A percentile compares a stretch with the other conserved stretches of the same genome.
phyloP scores from a whole-genome alignment of 306 rosid species.

The Cicer bijugum region DNA sequence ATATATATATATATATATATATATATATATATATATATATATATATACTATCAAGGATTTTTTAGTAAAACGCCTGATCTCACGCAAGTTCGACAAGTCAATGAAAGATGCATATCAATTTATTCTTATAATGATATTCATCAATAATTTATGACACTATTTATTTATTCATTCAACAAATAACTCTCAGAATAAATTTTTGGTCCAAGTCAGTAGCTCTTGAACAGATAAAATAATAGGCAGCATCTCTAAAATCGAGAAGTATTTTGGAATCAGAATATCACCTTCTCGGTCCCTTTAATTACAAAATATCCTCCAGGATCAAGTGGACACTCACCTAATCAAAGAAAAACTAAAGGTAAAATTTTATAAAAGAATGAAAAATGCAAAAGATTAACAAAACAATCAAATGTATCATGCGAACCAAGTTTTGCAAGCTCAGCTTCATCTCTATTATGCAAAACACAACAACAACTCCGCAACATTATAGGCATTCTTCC shows the following conservation, averaged over 20 bases:
- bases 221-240: constrained; percentile 2
- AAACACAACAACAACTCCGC: constrained; percentile 75
- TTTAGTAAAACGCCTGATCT: constrained; percentile 15
- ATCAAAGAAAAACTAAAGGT: constrained; percentile 25
- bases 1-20: neutral
- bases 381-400: neutral
- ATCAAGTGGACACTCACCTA: constrained; percentile 96
- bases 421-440: constrained; percentile 85
- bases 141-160: constrained; percentile 11
- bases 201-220: neutral
- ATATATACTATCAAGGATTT: constrained; percentile 1
- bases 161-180: constrained; percentile 12
- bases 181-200: constrained; percentile 11
- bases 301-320: constrained; percentile 93
- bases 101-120: constrained; percentile 32
- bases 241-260: constrained; percentile 23
- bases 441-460: constrained; percentile 73
- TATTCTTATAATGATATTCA: constrained; percentile 8
- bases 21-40: too few species aligned
- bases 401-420: constrained; percentile 31
- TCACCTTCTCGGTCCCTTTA: constrained; percentile 96
- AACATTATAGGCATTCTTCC: constrained; percentile 95
- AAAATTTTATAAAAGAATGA: constrained; percentile 11
- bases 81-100: constrained; percentile 28
- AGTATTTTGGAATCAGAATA: constrained; percentile 38